These are phyloP conservation scores for Geotrichum citri-aurantii DNA, from an alignment of 1,139 yeast species.

Conservation along the genomic window DNA sequence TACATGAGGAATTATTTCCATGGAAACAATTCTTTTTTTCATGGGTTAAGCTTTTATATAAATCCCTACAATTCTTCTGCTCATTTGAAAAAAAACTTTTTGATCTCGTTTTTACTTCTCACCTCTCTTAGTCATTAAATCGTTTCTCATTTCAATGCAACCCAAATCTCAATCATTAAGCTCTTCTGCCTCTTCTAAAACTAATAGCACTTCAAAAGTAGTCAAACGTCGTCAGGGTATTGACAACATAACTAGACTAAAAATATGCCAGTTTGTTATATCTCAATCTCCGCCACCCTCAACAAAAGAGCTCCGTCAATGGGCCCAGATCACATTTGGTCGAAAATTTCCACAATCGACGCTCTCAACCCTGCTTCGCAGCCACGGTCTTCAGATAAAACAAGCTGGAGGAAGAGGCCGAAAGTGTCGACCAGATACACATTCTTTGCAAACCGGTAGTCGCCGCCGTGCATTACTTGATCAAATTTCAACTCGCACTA, in stretches of 20 bases:
- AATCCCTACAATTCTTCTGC: too few relatives aligned
- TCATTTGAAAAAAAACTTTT: too few relatives aligned
- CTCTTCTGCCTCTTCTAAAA: background rate
- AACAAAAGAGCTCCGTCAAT: constrained; percentile 6
- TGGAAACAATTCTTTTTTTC: too few relatives aligned
- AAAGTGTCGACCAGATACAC: constrained; percentile 2
- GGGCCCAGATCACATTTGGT: constrained; percentile 9
- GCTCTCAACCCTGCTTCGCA: constrained; percentile 9
- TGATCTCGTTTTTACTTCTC: too few relatives aligned
- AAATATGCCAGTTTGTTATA: constrained; percentile 12
- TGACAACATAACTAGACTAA: constrained; percentile 7
- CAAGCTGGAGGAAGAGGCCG: constrained; percentile 13
- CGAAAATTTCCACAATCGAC: constrained; percentile 14
- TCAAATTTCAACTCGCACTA: constrained; percentile 1
- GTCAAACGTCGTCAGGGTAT: constrained; percentile 4
- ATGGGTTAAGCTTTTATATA: too few relatives aligned
- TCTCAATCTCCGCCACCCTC: constrained; percentile 5
- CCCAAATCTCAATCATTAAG: background rate
- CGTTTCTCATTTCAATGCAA: background rate
- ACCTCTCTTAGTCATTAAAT: too few relatives aligned
- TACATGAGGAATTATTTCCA: too few relatives aligned
- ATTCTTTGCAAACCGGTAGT: background rate
- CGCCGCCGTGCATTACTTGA: background rate
- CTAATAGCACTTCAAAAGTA: background rate
- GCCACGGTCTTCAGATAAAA: constrained; percentile 11